A percentile compares a stretch with the other conserved stretches of the same genome.
Evolutionary conservation across 192 early-diverging fungal species (phyloP).

Genomic region (Neocallimastix lanati): DNA sequence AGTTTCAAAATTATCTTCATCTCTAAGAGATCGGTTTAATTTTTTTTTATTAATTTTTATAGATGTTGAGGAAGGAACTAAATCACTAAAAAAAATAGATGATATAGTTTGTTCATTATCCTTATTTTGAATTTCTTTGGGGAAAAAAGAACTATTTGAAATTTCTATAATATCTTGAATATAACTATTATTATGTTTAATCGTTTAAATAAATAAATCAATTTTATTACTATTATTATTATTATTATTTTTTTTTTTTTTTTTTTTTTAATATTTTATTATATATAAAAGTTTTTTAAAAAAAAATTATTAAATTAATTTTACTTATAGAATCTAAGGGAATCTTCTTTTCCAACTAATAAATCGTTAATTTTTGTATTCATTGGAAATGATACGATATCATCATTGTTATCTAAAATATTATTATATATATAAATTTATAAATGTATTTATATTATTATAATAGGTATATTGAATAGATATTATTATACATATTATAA

Average conservation of each 20-base stretch:
- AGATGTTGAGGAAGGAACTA: neutral
- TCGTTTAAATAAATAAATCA: too few relatives aligned
- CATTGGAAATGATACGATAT: neutral
- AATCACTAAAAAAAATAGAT: neutral
- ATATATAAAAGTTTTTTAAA: too few relatives aligned
- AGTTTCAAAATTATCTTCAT: neutral
- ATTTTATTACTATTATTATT: too few relatives aligned
- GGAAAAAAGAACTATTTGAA: neutral
- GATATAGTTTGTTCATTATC: neutral
- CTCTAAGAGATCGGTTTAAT: neutral
- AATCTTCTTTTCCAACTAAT: neutral
- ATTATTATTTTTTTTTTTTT: too few relatives aligned
- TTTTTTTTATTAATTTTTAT: neutral
- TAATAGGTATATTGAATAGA: too few relatives aligned
- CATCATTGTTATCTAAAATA: neutral
- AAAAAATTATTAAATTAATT: too few relatives aligned
- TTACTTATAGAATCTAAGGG: neutral
- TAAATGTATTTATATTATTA: too few relatives aligned
- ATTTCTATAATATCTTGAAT: neutral
- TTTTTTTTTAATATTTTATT: too few relatives aligned
- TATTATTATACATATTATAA: too few relatives aligned
- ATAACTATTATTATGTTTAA: neutral
- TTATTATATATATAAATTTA: too few relatives aligned
- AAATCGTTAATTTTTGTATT: neutral
- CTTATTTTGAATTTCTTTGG: neutral